Percentiles rank a stretch among this genome's conserved stretches.
Evolutionary conservation across 129 eudicot genomes (phyloP).

Genomic region (Ambrosia artemisiifolia): DNA sequence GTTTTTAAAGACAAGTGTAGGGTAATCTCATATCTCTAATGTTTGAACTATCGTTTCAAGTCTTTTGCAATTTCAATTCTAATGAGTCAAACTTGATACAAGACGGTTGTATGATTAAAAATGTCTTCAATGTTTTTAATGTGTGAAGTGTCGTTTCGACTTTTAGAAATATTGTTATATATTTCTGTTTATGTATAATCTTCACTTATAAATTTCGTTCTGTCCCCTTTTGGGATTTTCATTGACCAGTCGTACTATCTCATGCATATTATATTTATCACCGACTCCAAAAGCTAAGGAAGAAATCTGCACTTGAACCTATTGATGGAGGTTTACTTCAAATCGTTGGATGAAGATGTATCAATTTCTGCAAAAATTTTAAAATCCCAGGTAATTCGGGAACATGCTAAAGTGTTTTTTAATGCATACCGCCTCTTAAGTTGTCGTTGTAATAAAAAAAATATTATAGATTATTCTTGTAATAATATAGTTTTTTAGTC

Average conservation of each 20-base stretch:
- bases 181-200: not conserved
- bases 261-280: conserved; percentile 10
- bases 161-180: not conserved
- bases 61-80: too few relatives aligned
- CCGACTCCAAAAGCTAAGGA: conserved; percentile 77
- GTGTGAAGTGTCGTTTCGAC: not conserved
- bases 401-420: not conserved
- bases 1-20: too few relatives aligned
- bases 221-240: not conserved
- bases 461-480: not conserved
- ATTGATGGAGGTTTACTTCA: conserved; percentile 72
- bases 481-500: not conserved
- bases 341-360: conserved; percentile 56
- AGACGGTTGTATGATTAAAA: not conserved
- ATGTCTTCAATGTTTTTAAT: not conserved
- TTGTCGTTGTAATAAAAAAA: not conserved
- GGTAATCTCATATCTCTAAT: too few relatives aligned
- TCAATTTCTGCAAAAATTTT: conserved; percentile 46
- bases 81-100: not conserved
- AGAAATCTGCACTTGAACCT: conserved; percentile 81
- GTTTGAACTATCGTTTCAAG: too few relatives aligned
- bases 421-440: not conserved
- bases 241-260: not conserved
- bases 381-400: conserved; percentile 47
- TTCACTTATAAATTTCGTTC: not conserved